Evolutionary conservation across 108 stramenopile species (phyloP), one percentile per base, ranked within the genome.

Genomic region (Cyclotella choctawhatcheeana): DNA sequence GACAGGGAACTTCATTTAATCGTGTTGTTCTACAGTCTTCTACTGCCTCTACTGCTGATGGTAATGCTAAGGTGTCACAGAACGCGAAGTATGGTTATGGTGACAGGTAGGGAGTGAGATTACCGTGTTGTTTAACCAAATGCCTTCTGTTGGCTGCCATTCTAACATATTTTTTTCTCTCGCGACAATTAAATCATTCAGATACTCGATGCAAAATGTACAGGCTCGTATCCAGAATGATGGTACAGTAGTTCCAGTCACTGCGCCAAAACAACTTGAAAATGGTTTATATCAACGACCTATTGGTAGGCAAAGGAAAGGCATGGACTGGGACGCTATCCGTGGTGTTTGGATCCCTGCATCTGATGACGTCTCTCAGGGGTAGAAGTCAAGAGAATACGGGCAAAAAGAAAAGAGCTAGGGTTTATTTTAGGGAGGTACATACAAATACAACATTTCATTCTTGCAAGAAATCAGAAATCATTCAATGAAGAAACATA

Each of bases 301-400:
- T 2, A 79, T 88, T 25, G 92, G 92, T 52, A 71, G 92, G 50
- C 79, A 84, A 48, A 67, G 92, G 14, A 90, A 89, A 72, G 89
- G 89, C 0, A 90, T 90, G 89, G 86, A 88, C 30, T 93, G 92
- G 92, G 92, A 93, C 71, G 82, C 87, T 24, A 61, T 88, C 12
- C 76, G 82, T 27, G 92, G 92, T 13, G 75, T 88, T 25, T 93
- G 91, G 91, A 83, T 83, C 29, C 91, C 91, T 0, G 67, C 0
- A 14, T 31, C n/a, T 1, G 24, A 52, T 18, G 37, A 40, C 12
- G 37, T n/a, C n/a, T n/a, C n/a, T n/a, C n/a, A n/a, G n/a, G n/a
- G n/a, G n/a, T n/a, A n/a, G n/a, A n/a, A n/a, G n/a, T n/a, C n/a
- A n/a, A n/a, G n/a, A n/a, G n/a, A n/a, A n/a, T n/a, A n/a, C n/a